Conservation (phyloP, 2,329 filamentous ascomycete genomes). For the Neurospora sp. region DNA sequence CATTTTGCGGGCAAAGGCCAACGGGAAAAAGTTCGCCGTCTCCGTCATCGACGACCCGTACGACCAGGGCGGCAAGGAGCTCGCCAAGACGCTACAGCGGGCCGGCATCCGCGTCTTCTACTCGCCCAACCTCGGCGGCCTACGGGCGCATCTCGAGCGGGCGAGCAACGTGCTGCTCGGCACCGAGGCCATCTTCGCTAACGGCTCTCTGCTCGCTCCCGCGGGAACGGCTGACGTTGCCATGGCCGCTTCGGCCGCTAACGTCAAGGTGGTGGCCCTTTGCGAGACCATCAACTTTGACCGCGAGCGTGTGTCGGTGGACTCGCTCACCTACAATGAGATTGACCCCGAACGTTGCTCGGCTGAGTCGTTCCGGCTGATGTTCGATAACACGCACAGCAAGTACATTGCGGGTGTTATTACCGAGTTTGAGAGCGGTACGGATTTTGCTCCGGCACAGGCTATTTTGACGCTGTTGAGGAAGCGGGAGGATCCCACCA, state of each 20-base stretch:
- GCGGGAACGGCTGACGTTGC: conserved; percentile 82
- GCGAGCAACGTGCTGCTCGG: conserved; percentile 69
- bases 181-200: conserved; percentile 91
- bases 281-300: conserved; percentile 96
- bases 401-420: conserved; percentile 82
- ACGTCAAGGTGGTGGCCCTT: conserved; percentile 75
- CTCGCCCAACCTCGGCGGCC: conserved; percentile 62
- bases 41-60: conserved; percentile 67
- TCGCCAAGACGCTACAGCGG: conserved; percentile 59
- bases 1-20: conserved; percentile 59
- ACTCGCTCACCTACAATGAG: conserved; percentile 92
- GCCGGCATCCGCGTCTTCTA: conserved; percentile 72
- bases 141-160: conserved; percentile 60
- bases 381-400: conserved; percentile 87
- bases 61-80: conserved; percentile 39
- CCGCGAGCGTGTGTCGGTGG: conserved; percentile 70
- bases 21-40: conserved; percentile 70
- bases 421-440: conserved; percentile 87
- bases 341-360: conserved; percentile 64
- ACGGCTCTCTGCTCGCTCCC: conserved; percentile 80
- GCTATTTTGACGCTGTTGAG: conserved; percentile 61
- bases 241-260: conserved; percentile 65
- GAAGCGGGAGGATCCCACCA: conserved; percentile 44
- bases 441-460: conserved; percentile 75
- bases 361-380: conserved; percentile 47